These are phyloP conservation scores for Beauveria varroae DNA, from an alignment of 2,329 filamentous ascomycete genomes.

Conservation along the genomic window DNA sequence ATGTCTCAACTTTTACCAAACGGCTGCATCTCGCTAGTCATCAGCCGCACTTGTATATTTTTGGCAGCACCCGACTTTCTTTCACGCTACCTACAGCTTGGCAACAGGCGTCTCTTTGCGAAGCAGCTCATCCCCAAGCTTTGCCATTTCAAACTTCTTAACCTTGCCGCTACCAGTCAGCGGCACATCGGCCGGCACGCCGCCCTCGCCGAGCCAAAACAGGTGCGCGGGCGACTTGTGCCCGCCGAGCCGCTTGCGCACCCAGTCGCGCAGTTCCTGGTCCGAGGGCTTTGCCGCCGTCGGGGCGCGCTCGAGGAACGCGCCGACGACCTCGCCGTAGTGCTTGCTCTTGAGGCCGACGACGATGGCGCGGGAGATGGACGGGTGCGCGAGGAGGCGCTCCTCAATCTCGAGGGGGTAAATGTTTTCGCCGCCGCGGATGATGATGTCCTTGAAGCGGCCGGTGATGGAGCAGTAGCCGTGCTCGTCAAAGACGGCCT, in stretches of 20 bases:
- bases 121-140: conserved; percentile 47
- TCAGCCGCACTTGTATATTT: no score
- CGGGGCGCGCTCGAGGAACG: conserved; percentile 46
- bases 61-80: background rate
- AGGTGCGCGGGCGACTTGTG: conserved; percentile 66
- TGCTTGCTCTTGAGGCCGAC: conserved; percentile 62
- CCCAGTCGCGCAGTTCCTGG: conserved; percentile 55
- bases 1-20: no score
- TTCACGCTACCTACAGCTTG: conserved; percentile 30
- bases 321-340: conserved; percentile 66
- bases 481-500: conserved; percentile 58
- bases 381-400: conserved; percentile 56
- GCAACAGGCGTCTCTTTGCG: conserved; percentile 37
- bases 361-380: conserved; percentile 57
- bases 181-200: conserved; percentile 47
- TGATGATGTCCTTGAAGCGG: conserved; percentile 73
- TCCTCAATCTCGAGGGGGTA: conserved; percentile 73
- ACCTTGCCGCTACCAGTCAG: conserved; percentile 68
- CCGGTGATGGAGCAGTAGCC: conserved; percentile 69
- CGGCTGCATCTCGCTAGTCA: no score
- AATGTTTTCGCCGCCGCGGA: conserved; percentile 66
- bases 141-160: conserved; percentile 57
- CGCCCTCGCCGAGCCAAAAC: conserved; percentile 65
- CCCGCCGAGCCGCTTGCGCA: conserved; percentile 50
- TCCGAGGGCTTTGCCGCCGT: conserved; percentile 34